Evolutionary conservation across 352 stramenopile genomes (phyloP).

Genomic region (Phytophthora lateralis): DNA sequence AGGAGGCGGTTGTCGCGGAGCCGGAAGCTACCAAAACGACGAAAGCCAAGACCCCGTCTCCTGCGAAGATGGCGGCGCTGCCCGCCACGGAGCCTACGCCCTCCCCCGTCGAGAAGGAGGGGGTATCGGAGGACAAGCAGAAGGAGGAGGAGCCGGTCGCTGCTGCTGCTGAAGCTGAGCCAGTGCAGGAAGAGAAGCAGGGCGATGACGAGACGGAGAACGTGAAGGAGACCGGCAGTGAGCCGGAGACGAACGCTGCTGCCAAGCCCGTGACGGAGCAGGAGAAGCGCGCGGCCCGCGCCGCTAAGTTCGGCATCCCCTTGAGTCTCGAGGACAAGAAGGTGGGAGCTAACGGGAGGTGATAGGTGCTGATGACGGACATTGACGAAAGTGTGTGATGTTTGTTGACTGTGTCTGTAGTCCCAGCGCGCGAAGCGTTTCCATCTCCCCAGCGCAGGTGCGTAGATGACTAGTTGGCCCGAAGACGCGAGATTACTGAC

Average conservation of each 20-base stretch:
- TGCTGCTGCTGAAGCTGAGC: slow-evolving; percentile 10
- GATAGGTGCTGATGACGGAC: background rate
- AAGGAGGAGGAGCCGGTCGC: slow-evolving; percentile 15
- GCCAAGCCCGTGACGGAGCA: slow-evolving; percentile 60
- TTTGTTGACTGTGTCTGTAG: slow-evolving; percentile 30
- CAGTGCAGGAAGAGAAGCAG: slow-evolving; percentile 14
- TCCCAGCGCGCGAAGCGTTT: slow-evolving; percentile 83
- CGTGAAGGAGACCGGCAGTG: slow-evolving; percentile 1
- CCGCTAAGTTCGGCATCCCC: slow-evolving; percentile 83
- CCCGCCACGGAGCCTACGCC: slow-evolving; percentile 5
- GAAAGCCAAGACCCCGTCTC: slow-evolving; percentile 11
- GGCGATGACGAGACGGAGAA: slow-evolving; percentile 18
- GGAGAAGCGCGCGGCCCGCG: slow-evolving; percentile 78
- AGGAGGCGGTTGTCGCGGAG: slow-evolving; percentile 12
- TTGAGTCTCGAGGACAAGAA: slow-evolving; percentile 79
- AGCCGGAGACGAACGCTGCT: slow-evolving; percentile 20
- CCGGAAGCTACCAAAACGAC: slow-evolving; percentile 27
- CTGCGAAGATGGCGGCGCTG: slow-evolving; percentile 30
- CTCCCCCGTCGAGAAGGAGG: slow-evolving; percentile 22
- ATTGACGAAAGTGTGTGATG: slow-evolving; percentile 6
- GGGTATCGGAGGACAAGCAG: slow-evolving; percentile 10
- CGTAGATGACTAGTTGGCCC: background rate
- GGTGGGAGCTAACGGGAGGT: slow-evolving; percentile 27
- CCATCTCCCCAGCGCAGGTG: slow-evolving; percentile 54
- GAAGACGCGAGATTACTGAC: background rate